These are phyloP conservation scores for Lachnellula arida DNA, from an alignment of 2,329 filamentous ascomycete genomes.

Conservation along the genomic window DNA sequence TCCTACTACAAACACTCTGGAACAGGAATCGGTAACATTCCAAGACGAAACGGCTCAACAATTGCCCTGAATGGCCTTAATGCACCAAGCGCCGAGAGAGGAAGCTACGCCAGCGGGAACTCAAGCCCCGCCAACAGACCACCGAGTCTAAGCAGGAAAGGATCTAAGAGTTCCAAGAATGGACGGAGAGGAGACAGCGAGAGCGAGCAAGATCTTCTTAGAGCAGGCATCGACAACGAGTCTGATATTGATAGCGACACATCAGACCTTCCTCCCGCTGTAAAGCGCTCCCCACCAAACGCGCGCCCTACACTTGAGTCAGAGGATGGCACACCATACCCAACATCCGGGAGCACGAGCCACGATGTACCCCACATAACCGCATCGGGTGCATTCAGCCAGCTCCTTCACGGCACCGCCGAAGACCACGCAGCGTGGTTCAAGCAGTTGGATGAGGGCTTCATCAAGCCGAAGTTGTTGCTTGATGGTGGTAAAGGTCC, in stretches of 20 bases:
- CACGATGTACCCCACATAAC: conserved; percentile 48
- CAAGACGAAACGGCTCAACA: conserved; percentile 46
- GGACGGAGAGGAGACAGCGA: conserved; percentile 39
- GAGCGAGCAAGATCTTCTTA: conserved; percentile 53
- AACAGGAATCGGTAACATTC: conserved; percentile 70
- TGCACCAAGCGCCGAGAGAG: conserved; percentile 30
- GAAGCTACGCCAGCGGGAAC: conserved; percentile 36
- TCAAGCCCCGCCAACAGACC: conserved; percentile 31
- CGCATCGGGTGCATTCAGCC: conserved; percentile 66
- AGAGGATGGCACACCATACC: conserved; percentile 24
- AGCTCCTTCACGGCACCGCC: conserved; percentile 69
- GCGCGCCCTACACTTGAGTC: conserved; percentile 8
- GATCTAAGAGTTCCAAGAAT: conserved; percentile 31
- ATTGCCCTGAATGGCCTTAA: conserved; percentile 51
- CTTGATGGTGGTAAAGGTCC: conserved; percentile 58
- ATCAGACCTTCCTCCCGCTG: conserved; percentile 61
- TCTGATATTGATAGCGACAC: conserved; percentile 58
- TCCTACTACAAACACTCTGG: conserved; percentile 71
- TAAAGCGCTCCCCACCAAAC: conserved; percentile 32
- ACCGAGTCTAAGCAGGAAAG: conserved; percentile 49
- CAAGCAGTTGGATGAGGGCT: conserved; percentile 89
- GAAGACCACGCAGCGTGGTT: conserved; percentile 91
- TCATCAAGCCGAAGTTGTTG: conserved; percentile 86
- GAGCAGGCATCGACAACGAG: conserved; percentile 49
- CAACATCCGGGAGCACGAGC: conserved; percentile 28